These are phyloP conservation scores for Alternaria tenuissima DNA, from an alignment of 2,329 filamentous ascomycete genomes.

Conservation along the genomic window DNA sequence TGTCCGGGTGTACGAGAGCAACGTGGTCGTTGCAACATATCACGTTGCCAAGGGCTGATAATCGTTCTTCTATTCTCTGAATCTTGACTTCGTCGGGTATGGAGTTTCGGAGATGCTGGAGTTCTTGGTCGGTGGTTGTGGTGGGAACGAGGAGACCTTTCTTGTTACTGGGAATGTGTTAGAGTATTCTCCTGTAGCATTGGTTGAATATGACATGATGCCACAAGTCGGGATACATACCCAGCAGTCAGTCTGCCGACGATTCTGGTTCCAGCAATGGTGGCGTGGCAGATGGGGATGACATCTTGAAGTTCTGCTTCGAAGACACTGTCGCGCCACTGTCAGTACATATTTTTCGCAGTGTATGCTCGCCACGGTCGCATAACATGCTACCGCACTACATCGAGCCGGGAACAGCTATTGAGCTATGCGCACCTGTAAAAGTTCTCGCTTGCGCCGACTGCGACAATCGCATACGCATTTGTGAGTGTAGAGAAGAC, in stretches of 20 bases:
- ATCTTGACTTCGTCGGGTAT: conserved; percentile 92
- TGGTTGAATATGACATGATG: background rate
- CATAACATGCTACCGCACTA: background rate
- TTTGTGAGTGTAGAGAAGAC: conserved; percentile 98
- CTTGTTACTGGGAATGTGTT: conserved; percentile 72
- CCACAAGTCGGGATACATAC: conserved; percentile 56
- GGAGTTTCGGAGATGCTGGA: conserved; percentile 95
- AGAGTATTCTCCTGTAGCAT: background rate
- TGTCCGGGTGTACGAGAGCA: conserved; percentile 91
- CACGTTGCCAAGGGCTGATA: conserved; percentile 95
- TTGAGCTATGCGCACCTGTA: conserved; percentile 70
- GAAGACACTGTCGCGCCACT: conserved; percentile 72
- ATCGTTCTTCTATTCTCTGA: conserved; percentile 95
- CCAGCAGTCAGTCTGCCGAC: conserved; percentile 94
- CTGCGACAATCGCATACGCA: conserved; percentile 91
- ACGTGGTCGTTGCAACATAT: conserved; percentile 98
- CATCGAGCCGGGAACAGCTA: background rate
- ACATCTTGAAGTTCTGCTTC: conserved; percentile 97
- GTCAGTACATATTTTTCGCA: conserved; percentile 26
- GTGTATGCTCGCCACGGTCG: background rate
- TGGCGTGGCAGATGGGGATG: conserved; percentile 95
- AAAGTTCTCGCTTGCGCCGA: conserved; percentile 98
- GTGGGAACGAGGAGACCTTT: conserved; percentile 97
- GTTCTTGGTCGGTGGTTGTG: conserved; percentile 95
- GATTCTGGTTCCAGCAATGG: conserved; percentile 95